phyloP scores from a whole-genome alignment of 2,329 filamentous ascomycete genomes.

The Lecanosticta acicola region DNA sequence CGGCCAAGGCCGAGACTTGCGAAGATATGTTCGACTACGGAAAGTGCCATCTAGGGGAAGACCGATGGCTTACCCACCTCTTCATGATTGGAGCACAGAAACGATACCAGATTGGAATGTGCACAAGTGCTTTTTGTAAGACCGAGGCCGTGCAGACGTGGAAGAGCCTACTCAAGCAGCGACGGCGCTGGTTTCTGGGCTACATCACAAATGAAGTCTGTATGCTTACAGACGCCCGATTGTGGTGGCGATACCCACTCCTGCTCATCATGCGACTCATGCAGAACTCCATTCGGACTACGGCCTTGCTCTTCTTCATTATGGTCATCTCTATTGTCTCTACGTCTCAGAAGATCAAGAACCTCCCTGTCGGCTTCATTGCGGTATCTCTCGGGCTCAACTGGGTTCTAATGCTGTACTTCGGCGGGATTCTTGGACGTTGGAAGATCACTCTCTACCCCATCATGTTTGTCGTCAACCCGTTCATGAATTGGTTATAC shows the following conservation, averaged over 20 bases:
- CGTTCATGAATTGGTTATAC: constrained; percentile 97
- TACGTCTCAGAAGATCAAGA: constrained; percentile 69
- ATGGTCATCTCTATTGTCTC: constrained; percentile 81
- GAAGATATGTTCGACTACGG: constrained; percentile 95
- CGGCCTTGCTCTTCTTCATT: constrained; percentile 88
- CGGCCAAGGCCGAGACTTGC: constrained; percentile 90
- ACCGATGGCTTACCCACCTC: constrained; percentile 93
- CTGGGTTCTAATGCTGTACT: constrained; percentile 94
- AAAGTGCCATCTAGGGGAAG: constrained; percentile 91
- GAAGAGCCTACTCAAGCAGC: constrained; percentile 80
- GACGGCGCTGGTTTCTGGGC: constrained; percentile 90
- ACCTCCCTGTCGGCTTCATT: constrained; percentile 89
- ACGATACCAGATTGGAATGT: constrained; percentile 94
- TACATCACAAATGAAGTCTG: constrained; percentile 98
- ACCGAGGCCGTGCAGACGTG: constrained; percentile 93
- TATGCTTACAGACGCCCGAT: constrained; percentile 89
- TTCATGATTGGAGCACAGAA: constrained; percentile 98
- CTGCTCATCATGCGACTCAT: constrained; percentile 82
- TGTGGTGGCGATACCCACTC: constrained; percentile 87
- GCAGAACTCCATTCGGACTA: constrained; percentile 94
- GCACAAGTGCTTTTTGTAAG: constrained; percentile 95
- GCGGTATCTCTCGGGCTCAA: constrained; percentile 87
- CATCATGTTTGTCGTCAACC: constrained; percentile 90
- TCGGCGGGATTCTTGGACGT: constrained; percentile 75
- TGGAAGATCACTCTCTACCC: constrained; percentile 96